Evolutionary conservation across 345 rosid genomes (phyloP).

Genomic region (Heritiera littoralis): DNA sequence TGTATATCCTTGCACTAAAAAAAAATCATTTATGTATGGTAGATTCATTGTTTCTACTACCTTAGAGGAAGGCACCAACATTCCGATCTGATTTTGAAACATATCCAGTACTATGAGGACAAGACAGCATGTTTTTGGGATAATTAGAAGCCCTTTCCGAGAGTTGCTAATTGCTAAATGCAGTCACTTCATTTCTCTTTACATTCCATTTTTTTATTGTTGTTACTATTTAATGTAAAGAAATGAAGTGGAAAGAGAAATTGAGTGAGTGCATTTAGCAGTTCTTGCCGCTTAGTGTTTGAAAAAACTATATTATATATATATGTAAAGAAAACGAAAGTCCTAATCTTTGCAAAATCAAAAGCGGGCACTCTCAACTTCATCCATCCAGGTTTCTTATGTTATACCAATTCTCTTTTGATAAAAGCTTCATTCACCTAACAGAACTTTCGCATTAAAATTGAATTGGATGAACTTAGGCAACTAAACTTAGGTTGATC

Average conservation of each 20-base stretch:
- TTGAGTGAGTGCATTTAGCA: too few species aligned
- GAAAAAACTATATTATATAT: not conserved
- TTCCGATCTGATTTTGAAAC: slow-evolving; percentile 22
- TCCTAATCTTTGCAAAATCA: slow-evolving; percentile 7
- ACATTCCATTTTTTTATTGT: too few species aligned
- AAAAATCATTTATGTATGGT: not conserved
- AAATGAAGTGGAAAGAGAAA: too few species aligned
- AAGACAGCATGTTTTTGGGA: slow-evolving; percentile 21
- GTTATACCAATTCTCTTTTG: not conserved
- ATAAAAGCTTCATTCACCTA: slow-evolving; percentile 28
- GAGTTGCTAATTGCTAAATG: too few species aligned
- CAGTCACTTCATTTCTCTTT: too few species aligned
- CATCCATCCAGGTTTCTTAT: not conserved
- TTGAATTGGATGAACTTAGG: not conserved
- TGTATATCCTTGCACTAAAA: slow-evolving; percentile 1
- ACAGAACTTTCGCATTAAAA: slow-evolving; percentile 14
- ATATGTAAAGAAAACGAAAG: not conserved
- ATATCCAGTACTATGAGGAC: slow-evolving; percentile 30
- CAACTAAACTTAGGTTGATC: not conserved
- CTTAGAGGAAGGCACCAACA: slow-evolving; percentile 19
- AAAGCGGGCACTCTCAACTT: slow-evolving; percentile 16
- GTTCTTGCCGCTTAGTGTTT: not conserved
- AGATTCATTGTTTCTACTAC: slow-evolving; percentile 15
- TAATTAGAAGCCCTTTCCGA: slow-evolving; percentile 6
- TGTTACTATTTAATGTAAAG: too few species aligned